Evolutionary conservation across 768 basidiomycete species (phyloP), one percentile per base, ranked within the genome.

Genomic region (Boletus insuetus): DNA sequence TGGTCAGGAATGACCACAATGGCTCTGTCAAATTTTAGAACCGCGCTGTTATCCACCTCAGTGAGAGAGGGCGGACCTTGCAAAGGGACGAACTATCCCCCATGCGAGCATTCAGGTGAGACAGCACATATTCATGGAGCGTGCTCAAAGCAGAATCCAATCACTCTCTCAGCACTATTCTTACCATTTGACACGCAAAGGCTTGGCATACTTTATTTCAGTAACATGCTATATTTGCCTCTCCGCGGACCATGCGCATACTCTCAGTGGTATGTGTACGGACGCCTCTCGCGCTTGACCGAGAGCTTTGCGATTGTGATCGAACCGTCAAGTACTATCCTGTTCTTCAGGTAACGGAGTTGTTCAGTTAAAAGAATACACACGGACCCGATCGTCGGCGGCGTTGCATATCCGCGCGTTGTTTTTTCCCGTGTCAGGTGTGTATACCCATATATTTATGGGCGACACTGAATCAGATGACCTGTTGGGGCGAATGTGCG

Each of bases 321-420:
- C 24, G n/a, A 29, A 11, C 14, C 17, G 41, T 16, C 17, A 32
- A 41, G 39, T n/a, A 16, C 42, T 42, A 20, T 50, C n/a, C 19
- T 42, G 37, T 46, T 9, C 19, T 40, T 44, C 31, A 48, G 38
- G 16, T 17, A 29, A 35, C 26, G 46, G 14, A 16, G 3, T 11
- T 51, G 34, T 38, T 40, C 34, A 9, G 20, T 6, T 45, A 20
- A 22, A 42, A 26, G 20, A 29, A 26, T 39, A 16, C 29, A 3
- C 29, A 20, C 50, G 47, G 35, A 31, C 35, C 59, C 64, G 54
- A 64, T 58, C 13, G 24, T 62, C 60, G 54, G 63, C 35, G 45
- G 32, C 45, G 46, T 19, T 20, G 51, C 29, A 44, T 34, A 10
- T 20, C 46, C 7, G 40, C 39, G 44, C 20, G 17, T 38, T 54